Conservation (phyloP, 345 rosid species). For the Lepidium aucheri region DNA sequence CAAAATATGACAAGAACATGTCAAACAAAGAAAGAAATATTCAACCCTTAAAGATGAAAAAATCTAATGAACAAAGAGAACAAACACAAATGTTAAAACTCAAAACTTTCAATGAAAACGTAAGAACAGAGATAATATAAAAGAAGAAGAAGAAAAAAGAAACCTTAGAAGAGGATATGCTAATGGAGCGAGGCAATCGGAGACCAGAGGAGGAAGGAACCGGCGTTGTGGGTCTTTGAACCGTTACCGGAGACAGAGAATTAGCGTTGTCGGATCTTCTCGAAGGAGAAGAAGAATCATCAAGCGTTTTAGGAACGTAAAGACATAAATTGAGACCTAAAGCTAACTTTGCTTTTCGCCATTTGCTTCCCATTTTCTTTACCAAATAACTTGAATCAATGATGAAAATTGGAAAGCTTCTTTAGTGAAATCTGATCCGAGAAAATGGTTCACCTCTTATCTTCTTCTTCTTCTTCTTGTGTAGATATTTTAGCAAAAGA, state of each 20-base stretch:
- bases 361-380: slow-evolving; percentile 53
- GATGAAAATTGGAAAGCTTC: background rate
- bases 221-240: slow-evolving; percentile 38
- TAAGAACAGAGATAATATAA: background rate
- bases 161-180: slow-evolving; percentile 62
- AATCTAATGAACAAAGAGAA: background rate
- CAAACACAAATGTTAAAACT: background rate
- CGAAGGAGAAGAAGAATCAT: slow-evolving; percentile 30
- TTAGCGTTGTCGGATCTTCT: slow-evolving; percentile 40
- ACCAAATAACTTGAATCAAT: background rate
- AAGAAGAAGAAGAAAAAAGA: background rate
- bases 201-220: slow-evolving; percentile 64
- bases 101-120: background rate
- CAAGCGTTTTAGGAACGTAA: slow-evolving; percentile 48
- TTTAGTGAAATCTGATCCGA: background rate
- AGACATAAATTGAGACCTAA: slow-evolving; percentile 69
- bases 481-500: background rate
- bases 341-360: slow-evolving; percentile 75
- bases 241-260: slow-evolving; percentile 28
- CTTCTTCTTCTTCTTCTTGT: background rate
- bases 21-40: background rate
- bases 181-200: slow-evolving; percentile 44
- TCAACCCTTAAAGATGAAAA: background rate
- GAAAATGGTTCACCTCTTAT: background rate
- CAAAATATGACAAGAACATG: background rate